Conservation (phyloP, 2,329 filamentous ascomycete species). For the Alternaria postmessia region DNA sequence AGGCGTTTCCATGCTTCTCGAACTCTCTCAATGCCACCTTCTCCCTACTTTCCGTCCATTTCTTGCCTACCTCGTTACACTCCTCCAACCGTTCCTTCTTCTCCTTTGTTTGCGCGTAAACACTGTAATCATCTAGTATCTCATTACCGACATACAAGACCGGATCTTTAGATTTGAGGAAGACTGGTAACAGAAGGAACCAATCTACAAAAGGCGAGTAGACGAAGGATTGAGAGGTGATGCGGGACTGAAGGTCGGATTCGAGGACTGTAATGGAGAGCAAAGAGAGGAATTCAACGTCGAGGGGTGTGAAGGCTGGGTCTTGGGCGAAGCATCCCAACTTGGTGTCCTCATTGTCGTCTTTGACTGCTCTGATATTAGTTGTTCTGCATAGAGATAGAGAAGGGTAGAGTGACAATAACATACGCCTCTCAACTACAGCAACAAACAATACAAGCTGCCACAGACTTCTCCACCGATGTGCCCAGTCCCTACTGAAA, state of each 20-base stretch:
- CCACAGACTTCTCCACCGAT: conserved; percentile 46
- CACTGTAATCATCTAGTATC: conserved; percentile 41
- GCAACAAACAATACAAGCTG: conserved; percentile 48
- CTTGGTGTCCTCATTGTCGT: background rate
- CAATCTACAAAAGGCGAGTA: conserved; percentile 51
- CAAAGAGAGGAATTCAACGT: conserved; percentile 36
- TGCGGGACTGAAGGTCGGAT: conserved; percentile 27
- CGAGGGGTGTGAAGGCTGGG: conserved; percentile 45
- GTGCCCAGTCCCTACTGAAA: conserved; percentile 47
- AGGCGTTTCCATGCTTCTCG: conserved; percentile 40
- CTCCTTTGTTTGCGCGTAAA: conserved; percentile 34
- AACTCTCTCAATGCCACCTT: conserved; percentile 34
- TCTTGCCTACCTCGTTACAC: conserved; percentile 40
- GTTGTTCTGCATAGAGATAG: background rate
- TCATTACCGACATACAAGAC: conserved; percentile 49
- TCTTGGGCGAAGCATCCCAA: conserved; percentile 45
- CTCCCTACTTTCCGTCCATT: conserved; percentile 30
- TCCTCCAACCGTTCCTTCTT: conserved; percentile 35
- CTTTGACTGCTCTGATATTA: background rate
- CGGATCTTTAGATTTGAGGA: conserved; percentile 41
- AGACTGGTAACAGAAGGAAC: conserved; percentile 42
- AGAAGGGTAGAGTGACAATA: background rate
- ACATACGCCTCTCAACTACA: conserved; percentile 26
- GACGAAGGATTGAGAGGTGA: conserved; percentile 36
- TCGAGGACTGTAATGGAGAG: conserved; percentile 31